These are phyloP conservation scores for Adansonia grandidieri DNA, from an alignment of 441 rosid genomes.

Conservation along the genomic window DNA sequence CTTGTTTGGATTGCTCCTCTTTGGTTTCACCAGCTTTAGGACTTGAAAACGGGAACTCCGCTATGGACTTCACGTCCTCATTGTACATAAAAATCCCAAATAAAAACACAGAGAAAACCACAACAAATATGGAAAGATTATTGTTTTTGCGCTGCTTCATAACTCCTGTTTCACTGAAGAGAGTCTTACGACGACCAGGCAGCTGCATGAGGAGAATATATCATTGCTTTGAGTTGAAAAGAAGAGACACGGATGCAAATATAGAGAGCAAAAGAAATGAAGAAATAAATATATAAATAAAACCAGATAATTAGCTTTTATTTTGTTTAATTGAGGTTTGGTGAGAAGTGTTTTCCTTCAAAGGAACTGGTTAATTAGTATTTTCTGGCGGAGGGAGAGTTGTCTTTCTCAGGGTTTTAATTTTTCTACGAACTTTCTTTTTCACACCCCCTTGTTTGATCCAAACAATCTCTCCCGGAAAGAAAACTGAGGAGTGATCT, in stretches of 20 bases:
- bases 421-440: conserved; percentile 17
- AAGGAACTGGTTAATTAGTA: conserved; percentile 47
- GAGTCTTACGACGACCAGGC: conserved; percentile 53
- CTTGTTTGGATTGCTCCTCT: conserved; percentile 35
- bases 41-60: conserved; percentile 79
- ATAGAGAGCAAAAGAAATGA: conserved; percentile 35
- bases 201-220: conserved; percentile 51
- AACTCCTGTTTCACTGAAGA: conserved; percentile 47
- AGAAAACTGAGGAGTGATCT: conserved; percentile 39
- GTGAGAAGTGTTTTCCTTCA: conserved; percentile 69
- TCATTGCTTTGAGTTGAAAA: not conserved
- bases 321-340: conserved; percentile 56
- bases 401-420: conserved; percentile 46
- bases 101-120: conserved; percentile 70
- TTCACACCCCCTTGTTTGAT: not conserved
- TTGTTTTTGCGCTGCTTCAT: conserved; percentile 85
- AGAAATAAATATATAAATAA: conserved; percentile 22
- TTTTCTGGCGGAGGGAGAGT: conserved; percentile 60
- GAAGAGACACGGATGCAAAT: conserved; percentile 33
- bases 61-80: conserved; percentile 85
- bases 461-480: conserved; percentile 15
- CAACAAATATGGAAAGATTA: conserved; percentile 71
- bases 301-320: conserved; percentile 15
- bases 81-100: conserved; percentile 89
- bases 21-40: conserved; percentile 44